A percentile compares a stretch with the other conserved stretches of the same genome.
phyloP scores from a whole-genome alignment of 495 filamentous ascomycete genomes.

The Talaromyces borbonicus region DNA sequence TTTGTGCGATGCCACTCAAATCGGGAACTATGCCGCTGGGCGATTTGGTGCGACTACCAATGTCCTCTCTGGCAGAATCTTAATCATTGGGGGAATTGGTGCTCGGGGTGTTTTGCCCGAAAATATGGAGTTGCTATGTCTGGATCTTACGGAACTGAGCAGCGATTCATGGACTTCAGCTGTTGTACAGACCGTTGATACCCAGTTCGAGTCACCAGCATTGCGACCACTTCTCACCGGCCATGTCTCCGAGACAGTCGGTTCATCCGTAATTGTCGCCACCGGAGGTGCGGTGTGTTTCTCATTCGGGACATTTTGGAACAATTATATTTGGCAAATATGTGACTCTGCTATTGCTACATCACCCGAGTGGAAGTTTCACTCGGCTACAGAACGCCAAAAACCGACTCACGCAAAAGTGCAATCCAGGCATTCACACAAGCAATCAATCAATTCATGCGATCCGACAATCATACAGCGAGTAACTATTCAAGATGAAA shows the following conservation, averaged over 20 bases:
- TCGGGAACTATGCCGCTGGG: conserved; percentile 16
- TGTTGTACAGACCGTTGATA: conserved; percentile 13
- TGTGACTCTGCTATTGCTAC: conserved; percentile 9
- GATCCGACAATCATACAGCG: conserved; percentile 31
- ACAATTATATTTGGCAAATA: conserved; percentile 45
- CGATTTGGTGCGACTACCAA: conserved; percentile 25
- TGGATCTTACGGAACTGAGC: conserved; percentile 13
- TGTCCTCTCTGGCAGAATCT: conserved; percentile 26
- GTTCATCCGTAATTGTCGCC: conserved; percentile 44
- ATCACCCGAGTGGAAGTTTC: conserved; percentile 16
- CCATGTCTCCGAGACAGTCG: conserved; percentile 41
- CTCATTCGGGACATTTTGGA: conserved; percentile 75
- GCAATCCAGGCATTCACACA: background rate
- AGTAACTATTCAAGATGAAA: conserved; percentile 34
- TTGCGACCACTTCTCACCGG: conserved; percentile 58
- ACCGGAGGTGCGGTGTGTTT: conserved; percentile 87
- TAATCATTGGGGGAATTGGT: conserved; percentile 33
- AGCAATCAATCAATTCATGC: background rate
- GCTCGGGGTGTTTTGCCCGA: conserved; percentile 19
- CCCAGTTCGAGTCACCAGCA: conserved; percentile 11
- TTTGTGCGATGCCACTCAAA: conserved; percentile 12
- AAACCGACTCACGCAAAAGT: background rate
- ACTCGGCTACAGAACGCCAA: conserved; percentile 10
- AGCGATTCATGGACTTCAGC: conserved; percentile 9
- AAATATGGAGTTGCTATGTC: conserved; percentile 27